Evolutionary conservation across 2,329 filamentous ascomycete species (phyloP).

Genomic region (Zymoseptoria crescenta): DNA sequence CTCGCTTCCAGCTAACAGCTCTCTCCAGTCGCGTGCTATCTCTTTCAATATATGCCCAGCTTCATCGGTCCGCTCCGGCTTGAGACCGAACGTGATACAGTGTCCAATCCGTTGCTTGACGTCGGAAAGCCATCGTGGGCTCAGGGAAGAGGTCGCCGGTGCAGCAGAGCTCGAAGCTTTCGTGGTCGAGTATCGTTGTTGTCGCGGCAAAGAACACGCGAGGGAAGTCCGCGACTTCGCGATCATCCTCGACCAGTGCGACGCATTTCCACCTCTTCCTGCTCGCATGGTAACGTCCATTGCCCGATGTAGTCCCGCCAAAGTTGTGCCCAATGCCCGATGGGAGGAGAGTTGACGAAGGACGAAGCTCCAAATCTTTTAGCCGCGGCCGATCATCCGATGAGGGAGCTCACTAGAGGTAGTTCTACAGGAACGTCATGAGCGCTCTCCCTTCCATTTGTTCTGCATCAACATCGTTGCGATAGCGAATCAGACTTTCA

Average conservation of each 20-base stretch:
- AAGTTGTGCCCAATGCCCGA: neutral
- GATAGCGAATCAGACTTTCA: neutral
- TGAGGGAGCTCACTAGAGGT: neutral
- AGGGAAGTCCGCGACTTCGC: neutral
- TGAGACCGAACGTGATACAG: conserved; percentile 67
- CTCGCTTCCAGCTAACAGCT: conserved; percentile 63
- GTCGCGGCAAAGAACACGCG: neutral
- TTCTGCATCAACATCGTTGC: neutral
- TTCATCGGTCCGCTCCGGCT: conserved; percentile 47
- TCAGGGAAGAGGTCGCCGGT: conserved; percentile 26
- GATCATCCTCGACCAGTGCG: neutral
- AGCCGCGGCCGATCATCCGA: neutral
- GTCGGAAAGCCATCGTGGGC: conserved; percentile 62
- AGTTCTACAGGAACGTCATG: neutral
- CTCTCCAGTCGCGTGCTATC: conserved; percentile 60
- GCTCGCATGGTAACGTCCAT: neutral
- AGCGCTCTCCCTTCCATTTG: neutral
- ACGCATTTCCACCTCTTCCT: neutral
- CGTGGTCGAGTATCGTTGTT: conserved; percentile 4
- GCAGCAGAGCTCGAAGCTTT: conserved; percentile 5
- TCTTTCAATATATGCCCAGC: conserved; percentile 53
- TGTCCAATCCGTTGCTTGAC: conserved; percentile 61
- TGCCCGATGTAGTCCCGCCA: neutral
- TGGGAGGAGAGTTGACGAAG: neutral
- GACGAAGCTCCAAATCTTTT: neutral